Percentiles rank a stretch among this genome's conserved stretches.
Conservation (phyloP, 2,329 filamentous ascomycete genomes). For the Falciphora oryzae region DNA sequence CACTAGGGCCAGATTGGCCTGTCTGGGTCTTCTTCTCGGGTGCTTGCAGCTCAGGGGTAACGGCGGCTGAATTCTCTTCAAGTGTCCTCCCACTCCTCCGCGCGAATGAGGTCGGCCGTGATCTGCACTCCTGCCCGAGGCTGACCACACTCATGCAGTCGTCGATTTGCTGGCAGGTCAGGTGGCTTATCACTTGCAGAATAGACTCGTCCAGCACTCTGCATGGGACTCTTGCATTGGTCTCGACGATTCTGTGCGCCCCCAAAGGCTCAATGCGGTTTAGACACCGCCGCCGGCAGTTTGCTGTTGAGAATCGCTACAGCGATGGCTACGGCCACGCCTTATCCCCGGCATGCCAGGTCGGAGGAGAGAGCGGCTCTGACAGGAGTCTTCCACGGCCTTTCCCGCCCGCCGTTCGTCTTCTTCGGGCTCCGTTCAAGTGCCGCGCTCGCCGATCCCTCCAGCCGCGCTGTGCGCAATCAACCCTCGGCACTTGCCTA, state of each 20-base stretch:
- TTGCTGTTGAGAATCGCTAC: too few relatives aligned
- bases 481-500: background rate
- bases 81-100: background rate
- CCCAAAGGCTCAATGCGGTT: background rate
- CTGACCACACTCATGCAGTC: background rate
- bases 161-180: background rate
- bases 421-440: background rate
- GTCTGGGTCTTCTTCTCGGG: background rate
- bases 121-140: background rate
- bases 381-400: too few relatives aligned
- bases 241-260: too few relatives aligned
- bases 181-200: background rate
- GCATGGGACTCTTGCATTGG: background rate
- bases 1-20: background rate
- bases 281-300: background rate
- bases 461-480: too few relatives aligned
- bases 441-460: background rate
- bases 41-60: background rate
- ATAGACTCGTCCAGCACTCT: background rate
- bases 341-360: background rate
- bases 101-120: background rate
- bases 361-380: background rate
- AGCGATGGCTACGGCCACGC: background rate
- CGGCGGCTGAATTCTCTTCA: background rate
- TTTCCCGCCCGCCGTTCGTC: background rate